Percentiles rank a stretch among this genome's conserved stretches.
phyloP scores from a whole-genome alignment of 192 early-diverging fungal genomes.

The Coemansia sp. region DNA sequence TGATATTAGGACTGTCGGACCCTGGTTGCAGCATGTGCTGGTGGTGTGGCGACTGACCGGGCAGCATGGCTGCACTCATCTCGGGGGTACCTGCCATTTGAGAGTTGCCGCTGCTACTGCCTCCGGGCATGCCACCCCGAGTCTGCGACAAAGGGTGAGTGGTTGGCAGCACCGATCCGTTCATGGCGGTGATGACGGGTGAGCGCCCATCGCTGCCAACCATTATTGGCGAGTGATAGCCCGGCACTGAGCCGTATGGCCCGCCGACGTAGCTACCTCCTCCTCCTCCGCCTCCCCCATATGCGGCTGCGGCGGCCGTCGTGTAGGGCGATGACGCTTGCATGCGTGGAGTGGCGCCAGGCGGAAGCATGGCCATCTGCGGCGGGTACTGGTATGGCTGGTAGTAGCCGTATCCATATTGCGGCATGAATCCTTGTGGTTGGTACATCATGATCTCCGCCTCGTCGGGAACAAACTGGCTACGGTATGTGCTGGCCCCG shows the following conservation, averaged over 20 bases:
- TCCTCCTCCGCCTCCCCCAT: slow-evolving; percentile 1
- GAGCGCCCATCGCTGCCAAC: slow-evolving; percentile 25
- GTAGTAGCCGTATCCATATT: slow-evolving; percentile 49
- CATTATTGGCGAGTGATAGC: slow-evolving; percentile 36
- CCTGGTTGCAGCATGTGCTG: slow-evolving; percentile 3
- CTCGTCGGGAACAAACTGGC: slow-evolving; percentile 47
- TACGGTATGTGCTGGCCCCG: slow-evolving; percentile 44
- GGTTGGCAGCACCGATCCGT: slow-evolving; percentile 16
- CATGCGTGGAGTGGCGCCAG: slow-evolving; percentile 23
- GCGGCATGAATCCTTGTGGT: slow-evolving; percentile 40
- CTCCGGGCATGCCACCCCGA: slow-evolving; percentile 10
- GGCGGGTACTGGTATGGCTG: slow-evolving; percentile 42
- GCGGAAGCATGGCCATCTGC: slow-evolving; percentile 36
- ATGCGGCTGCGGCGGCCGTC: slow-evolving; percentile 3
- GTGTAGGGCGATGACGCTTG: slow-evolving; percentile 23
- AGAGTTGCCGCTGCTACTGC: slow-evolving; percentile 3
- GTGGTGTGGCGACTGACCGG: slow-evolving; percentile 9
- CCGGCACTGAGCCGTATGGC: slow-evolving; percentile 30
- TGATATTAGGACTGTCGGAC: slow-evolving; percentile 31
- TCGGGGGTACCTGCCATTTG: slow-evolving; percentile 34
- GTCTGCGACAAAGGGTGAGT: slow-evolving; percentile 21
- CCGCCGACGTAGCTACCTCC: slow-evolving; percentile 15
- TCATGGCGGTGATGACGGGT: slow-evolving; percentile 24
- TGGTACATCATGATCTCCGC: slow-evolving; percentile 40
- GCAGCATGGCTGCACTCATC: slow-evolving; percentile 26